Evolutionary conservation across 2,329 filamentous ascomycete genomes (phyloP), one percentile per base, ranked within the genome.

Genomic region (Zymoseptoria pseudotritici): DNA sequence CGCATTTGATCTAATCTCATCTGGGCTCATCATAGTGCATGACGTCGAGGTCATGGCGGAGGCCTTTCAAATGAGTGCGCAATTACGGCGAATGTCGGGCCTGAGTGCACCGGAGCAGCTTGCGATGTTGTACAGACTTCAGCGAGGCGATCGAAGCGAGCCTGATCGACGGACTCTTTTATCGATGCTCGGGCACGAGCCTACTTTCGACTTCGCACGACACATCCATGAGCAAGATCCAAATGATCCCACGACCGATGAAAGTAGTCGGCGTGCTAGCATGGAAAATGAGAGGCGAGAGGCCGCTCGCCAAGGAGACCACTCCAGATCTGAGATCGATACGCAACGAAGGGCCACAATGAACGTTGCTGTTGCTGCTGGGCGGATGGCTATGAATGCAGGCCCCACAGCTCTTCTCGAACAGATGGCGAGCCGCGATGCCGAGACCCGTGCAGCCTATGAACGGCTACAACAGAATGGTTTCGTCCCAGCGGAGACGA

Each of bases 11-110:
- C 57, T 61, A 49, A 58, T 61, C 19, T 50, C 24, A 10, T 54
- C 54, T 13, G 59, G 60, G 3, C 58, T 60, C 2, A 49, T 58
- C 54, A 57, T 63, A 3, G 54, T 66, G 5, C 63, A 67, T 53
- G 64, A 69, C 36, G 61, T 68, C 22, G 71, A 73, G 52, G 53
- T 69, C 46, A 69, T 72, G 68, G 69, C 69, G 4, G 68, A 71
- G 26, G 64, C 63, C 9, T 73, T 67, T 56, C 65, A 69, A 52
- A 69, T 67, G 64, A 70, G 68, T 36, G 60, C 64, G 8, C 61
- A 65, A 24, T 49, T 73, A 3, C 59, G 71, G 36, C 55, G 60
- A 19, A 62, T 56, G 29, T 63, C 66, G 24, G 58, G 63, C 24
- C 49, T 71, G 13, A 63, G 49, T 19, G 59, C 63, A 2, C 61